Evolutionary conservation across 208 protist species (phyloP), one percentile per base, ranked within the genome.

Genomic region (Trypanosoma conorhini): DNA sequence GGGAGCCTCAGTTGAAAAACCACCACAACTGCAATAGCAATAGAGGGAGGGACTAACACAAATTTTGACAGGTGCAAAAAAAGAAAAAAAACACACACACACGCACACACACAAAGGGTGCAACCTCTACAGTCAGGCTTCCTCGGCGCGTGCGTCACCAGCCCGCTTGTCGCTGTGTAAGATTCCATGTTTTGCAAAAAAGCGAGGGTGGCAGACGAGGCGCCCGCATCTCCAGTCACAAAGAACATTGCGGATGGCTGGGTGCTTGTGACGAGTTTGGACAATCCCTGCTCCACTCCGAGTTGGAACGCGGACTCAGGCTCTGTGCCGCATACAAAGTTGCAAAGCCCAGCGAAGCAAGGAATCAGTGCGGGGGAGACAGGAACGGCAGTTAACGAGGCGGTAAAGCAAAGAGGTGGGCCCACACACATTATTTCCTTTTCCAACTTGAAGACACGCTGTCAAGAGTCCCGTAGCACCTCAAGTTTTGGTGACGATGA

Each of bases 401-500:
- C 22, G 46, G 17, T 44, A 30, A 19, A 42, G 2, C n/a, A 22
- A 15, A 31, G 13, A 51, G 15, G 50, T 59, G n/a, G 1, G 13
- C 26, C 64, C 28, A 12, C 19, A 26, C 46, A 26, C 35, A 19
- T 38, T 61, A 28, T 5, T 31, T 35, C 5, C 28, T 35, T 22
- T 13, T 8, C 5, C 22, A 24, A 22, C 0, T 17, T 38, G 28
- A 33, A 52, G 3, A 5, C 3, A 13, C 54, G 38, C 3, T 48
- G 51, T 13, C 12, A 54, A n/a, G 35, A 61, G 33, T 28, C 1
- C 9, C 33, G 61, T 19, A 61, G 52, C 24, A 52, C 55, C n/a
- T 72, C 67, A 3, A 72, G 67, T 46, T 46, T 64, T 62, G 15
- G 12, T 30, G 57, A 42, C 26, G 57, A 64, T 30, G 67, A 63